Conservation (phyloP, 805 yeast species). For the Spathaspora arborariae region DNA sequence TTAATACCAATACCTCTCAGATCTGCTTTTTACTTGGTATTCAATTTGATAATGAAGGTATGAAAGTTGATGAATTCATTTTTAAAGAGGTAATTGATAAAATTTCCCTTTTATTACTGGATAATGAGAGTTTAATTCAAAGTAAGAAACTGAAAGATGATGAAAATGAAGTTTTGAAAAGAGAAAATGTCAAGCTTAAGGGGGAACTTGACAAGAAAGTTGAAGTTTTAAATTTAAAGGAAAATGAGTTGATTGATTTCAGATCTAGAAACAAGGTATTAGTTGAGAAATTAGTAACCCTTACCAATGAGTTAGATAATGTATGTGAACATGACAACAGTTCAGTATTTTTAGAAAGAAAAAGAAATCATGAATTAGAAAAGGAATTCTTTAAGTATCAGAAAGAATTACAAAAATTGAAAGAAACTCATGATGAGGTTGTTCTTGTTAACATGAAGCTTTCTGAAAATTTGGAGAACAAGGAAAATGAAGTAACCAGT, state of each 20-base stretch:
- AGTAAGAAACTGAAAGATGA: background rate
- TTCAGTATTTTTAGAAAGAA: background rate
- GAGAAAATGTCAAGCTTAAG: background rate
- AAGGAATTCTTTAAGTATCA: background rate
- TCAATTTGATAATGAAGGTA: background rate
- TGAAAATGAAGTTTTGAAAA: background rate
- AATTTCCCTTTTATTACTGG: background rate
- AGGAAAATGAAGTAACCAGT: background rate
- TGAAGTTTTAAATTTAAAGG: background rate
- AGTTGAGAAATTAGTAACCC: background rate
- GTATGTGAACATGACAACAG: background rate
- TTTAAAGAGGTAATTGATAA: background rate
- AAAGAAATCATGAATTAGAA: background rate
- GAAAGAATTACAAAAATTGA: background rate
- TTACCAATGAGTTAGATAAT: background rate
- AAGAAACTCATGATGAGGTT: background rate
- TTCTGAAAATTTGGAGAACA: background rate
- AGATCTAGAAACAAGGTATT: background rate
- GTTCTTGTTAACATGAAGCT: background rate
- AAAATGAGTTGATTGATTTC: background rate
- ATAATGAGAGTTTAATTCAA: background rate
- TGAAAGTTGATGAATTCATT: background rate
- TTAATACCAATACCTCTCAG: background rate
- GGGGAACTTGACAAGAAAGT: background rate
- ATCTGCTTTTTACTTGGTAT: background rate